Conservation (phyloP, 2,329 filamentous ascomycete genomes). For the Cercospora citrullina region DNA sequence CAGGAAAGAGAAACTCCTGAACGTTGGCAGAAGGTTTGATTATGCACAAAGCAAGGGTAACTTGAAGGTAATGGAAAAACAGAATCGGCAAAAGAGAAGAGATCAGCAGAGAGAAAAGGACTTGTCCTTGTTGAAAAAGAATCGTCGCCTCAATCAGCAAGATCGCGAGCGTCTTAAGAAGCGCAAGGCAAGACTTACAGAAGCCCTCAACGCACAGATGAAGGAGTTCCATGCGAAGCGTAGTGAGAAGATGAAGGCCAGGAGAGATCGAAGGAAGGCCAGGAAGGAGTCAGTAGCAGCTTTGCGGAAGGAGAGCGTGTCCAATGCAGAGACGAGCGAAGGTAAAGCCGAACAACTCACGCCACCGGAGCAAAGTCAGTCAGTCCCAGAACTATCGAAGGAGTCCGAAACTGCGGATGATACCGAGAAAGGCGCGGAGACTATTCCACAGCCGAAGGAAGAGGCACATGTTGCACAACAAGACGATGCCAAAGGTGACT, state of each 20-base stretch:
- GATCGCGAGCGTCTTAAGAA: slow-evolving; percentile 37
- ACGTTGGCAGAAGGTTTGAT: slow-evolving; percentile 69
- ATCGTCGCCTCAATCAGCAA: slow-evolving; percentile 43
- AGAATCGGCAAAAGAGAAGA: slow-evolving; percentile 28
- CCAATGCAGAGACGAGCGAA: slow-evolving; percentile 4
- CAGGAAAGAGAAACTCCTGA: slow-evolving; percentile 69
- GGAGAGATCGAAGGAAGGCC: slow-evolving; percentile 12
- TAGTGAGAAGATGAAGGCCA: slow-evolving; percentile 20
- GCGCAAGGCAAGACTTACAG: slow-evolving; percentile 30
- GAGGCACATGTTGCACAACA: neutral
- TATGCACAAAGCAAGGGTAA: slow-evolving; percentile 68
- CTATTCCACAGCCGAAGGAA: neutral
- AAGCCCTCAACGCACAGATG: slow-evolving; percentile 33
- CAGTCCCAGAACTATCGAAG: neutral
- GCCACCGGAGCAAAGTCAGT: neutral
- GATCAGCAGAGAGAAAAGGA: slow-evolving; percentile 33
- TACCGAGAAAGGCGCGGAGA: neutral
- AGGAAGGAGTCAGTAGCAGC: slow-evolving; percentile 8
- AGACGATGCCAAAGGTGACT: neutral
- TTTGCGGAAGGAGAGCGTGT: neutral
- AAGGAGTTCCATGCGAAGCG: slow-evolving; percentile 23
- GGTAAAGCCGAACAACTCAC: neutral
- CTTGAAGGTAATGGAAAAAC: slow-evolving; percentile 52
- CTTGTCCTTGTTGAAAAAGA: slow-evolving; percentile 42
- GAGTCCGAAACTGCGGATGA: neutral